phyloP scores from a whole-genome alignment of 495 filamentous ascomycete species.

The Xylaria curta region DNA sequence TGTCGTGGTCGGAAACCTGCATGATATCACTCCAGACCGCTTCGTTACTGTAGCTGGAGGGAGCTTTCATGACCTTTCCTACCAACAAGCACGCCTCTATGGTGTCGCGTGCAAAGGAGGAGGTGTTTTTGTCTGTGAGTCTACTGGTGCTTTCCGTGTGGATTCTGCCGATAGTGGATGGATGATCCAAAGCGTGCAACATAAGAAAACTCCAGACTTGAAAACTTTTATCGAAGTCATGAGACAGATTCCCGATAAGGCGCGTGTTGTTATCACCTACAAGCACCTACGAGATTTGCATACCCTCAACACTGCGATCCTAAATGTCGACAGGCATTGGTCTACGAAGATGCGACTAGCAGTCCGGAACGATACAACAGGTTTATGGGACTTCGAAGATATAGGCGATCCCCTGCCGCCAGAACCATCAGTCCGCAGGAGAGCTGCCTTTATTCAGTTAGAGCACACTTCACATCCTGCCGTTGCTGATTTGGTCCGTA shows the following conservation, averaged over 20 bases:
- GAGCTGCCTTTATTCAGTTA: slow-evolving; percentile 87
- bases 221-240: slow-evolving; percentile 91
- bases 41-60: slow-evolving; percentile 93
- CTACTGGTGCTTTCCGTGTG: slow-evolving; percentile 92
- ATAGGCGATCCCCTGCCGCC: slow-evolving; percentile 80
- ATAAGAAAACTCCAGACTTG: slow-evolving; percentile 85
- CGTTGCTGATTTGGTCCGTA: slow-evolving; percentile 88
- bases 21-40: slow-evolving; percentile 92
- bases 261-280: slow-evolving; percentile 90
- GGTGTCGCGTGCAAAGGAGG: slow-evolving; percentile 83
- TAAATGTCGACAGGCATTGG: slow-evolving; percentile 96
- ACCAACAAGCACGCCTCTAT: slow-evolving; percentile 93
- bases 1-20: slow-evolving; percentile 85
- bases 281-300: slow-evolving; percentile 95
- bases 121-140: slow-evolving; percentile 88
- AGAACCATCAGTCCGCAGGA: slow-evolving; percentile 69
- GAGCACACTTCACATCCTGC: slow-evolving; percentile 89
- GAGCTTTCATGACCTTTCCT: slow-evolving; percentile 94
- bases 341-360: slow-evolving; percentile 90
- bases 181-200: slow-evolving; percentile 88
- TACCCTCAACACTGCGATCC: slow-evolving; percentile 88
- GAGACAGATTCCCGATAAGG: slow-evolving; percentile 85
- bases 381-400: slow-evolving; percentile 93
- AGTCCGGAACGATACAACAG: slow-evolving; percentile 86
- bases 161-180: slow-evolving; percentile 90